Conservation (phyloP, 2,329 filamentous ascomycete species). For the Xylariales sp. region DNA sequence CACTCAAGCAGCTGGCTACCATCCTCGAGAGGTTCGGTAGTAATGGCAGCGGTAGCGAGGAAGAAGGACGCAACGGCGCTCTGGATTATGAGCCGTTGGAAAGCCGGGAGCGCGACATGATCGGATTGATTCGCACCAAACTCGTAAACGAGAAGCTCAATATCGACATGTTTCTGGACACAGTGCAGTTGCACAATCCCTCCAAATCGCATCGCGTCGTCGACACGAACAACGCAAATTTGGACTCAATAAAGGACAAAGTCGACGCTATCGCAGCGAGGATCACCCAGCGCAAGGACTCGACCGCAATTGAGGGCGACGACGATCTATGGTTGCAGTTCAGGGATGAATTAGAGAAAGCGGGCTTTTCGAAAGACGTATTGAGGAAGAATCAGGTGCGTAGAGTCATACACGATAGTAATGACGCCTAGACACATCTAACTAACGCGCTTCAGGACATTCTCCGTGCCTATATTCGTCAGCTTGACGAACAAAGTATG, state of each 20-base stretch:
- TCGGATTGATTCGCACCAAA: constrained; percentile 39
- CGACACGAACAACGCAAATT: constrained; percentile 33
- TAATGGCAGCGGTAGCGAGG: constrained; percentile 15
- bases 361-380: constrained; percentile 53
- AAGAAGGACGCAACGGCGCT: constrained; percentile 15
- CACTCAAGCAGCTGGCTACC: constrained; percentile 49
- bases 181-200: constrained; percentile 48
- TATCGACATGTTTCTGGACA: constrained; percentile 53
- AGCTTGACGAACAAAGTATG: constrained; percentile 48
- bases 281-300: constrained; percentile 40
- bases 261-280: constrained; percentile 52
- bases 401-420: too few relatives aligned
- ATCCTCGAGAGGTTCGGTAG: constrained; percentile 44
- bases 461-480: constrained; percentile 55
- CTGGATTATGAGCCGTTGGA: constrained; percentile 21
- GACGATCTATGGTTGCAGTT: constrained; percentile 56
- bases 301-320: constrained; percentile 34
- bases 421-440: too few relatives aligned
- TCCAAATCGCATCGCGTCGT: constrained; percentile 32
- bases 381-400: constrained; percentile 54
- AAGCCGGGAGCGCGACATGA: constrained; percentile 32
- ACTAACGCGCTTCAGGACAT: constrained; percentile 40
- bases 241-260: constrained; percentile 55
- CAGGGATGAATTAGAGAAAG: constrained; percentile 50
- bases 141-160: constrained; percentile 48